phyloP scores from a whole-genome alignment of 495 filamentous ascomycete species.

The Haplographium delicatum region DNA sequence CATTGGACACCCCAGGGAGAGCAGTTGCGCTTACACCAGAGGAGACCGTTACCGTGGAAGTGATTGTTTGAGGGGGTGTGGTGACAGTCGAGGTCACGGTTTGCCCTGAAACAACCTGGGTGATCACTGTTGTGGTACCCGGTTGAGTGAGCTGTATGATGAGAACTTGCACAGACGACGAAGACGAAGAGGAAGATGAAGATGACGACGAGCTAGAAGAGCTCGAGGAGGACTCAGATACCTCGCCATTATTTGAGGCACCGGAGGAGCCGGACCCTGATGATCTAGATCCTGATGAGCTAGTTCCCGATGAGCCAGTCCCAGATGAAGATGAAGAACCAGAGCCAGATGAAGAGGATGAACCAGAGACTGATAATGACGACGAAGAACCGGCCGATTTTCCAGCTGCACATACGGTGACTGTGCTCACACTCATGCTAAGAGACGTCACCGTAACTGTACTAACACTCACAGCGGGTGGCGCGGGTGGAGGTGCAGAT shows the following conservation, averaged over 20 bases:
- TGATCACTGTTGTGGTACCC: conserved; percentile 6
- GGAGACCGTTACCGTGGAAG: conserved; percentile 11
- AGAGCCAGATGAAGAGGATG: neutral
- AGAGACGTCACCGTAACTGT: too few relatives aligned
- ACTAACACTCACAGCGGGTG: too few relatives aligned
- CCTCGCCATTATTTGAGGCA: neutral
- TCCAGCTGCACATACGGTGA: neutral
- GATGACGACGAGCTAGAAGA: conserved; percentile 1
- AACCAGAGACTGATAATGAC: neutral
- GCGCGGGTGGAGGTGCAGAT: too few relatives aligned
- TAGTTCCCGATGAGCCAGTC: neutral
- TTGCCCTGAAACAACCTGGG: conserved; percentile 2
- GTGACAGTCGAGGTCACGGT: conserved; percentile 11
- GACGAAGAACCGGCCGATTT: neutral
- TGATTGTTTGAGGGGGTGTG: conserved; percentile 10
- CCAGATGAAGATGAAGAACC: conserved; percentile 1
- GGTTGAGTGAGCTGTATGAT: conserved; percentile 14
- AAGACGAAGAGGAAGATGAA: conserved; percentile 10
- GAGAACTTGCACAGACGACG: conserved; percentile 12
- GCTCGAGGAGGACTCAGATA: conserved; percentile 8
- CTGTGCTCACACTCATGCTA: too few relatives aligned
- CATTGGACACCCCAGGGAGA: conserved; percentile 3
- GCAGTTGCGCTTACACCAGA: conserved; percentile 5
- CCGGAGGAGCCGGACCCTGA: conserved; percentile 5
- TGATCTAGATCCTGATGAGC: neutral